Conservation (phyloP, 1,284 basidiomycete species). For the Hymenochaete sp. region DNA sequence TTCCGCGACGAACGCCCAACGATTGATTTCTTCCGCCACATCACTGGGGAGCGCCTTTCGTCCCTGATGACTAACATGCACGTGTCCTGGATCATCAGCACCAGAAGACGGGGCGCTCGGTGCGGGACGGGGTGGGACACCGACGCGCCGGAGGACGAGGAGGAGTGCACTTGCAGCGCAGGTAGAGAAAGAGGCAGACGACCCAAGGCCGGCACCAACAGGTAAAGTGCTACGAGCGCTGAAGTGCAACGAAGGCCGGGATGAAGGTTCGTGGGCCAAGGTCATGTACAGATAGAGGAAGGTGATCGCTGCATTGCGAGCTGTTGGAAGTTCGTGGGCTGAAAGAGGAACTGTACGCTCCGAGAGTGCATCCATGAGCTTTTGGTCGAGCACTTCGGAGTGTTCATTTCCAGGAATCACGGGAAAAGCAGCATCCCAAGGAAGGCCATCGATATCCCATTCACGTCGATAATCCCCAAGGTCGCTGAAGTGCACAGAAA, state of each 20-base stretch:
- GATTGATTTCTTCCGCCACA: slow-evolving; percentile 74
- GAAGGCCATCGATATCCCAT: slow-evolving; percentile 78
- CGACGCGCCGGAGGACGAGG: slow-evolving; percentile 57
- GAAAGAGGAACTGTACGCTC: slow-evolving; percentile 39
- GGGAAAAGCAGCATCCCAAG: slow-evolving; percentile 71
- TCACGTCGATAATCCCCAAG: slow-evolving; percentile 69
- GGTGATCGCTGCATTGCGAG: slow-evolving; percentile 65
- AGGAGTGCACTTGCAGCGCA: slow-evolving; percentile 81
- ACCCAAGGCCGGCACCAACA: slow-evolving; percentile 97
- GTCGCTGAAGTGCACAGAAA: slow-evolving; percentile 78
- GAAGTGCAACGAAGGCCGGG: slow-evolving; percentile 69
- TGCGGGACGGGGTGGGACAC: slow-evolving; percentile 40
- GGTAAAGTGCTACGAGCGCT: slow-evolving; percentile 88
- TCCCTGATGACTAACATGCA: slow-evolving; percentile 57
- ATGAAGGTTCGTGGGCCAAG: slow-evolving; percentile 40
- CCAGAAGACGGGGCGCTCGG: slow-evolving; percentile 32
- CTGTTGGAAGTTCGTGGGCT: slow-evolving; percentile 39
- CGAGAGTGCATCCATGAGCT: slow-evolving; percentile 61
- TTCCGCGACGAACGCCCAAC: slow-evolving; percentile 92
- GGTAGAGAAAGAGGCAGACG: slow-evolving; percentile 90
- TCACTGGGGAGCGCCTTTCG: slow-evolving; percentile 51
- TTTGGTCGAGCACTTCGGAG: slow-evolving; percentile 60
- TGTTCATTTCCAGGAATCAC: slow-evolving; percentile 46
- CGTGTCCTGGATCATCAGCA: slow-evolving; percentile 35
- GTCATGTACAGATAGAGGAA: slow-evolving; percentile 95